These are phyloP conservation scores for Diaporthe citrichinensis DNA, from an alignment of 2,329 filamentous ascomycete species.

Conservation along the genomic window DNA sequence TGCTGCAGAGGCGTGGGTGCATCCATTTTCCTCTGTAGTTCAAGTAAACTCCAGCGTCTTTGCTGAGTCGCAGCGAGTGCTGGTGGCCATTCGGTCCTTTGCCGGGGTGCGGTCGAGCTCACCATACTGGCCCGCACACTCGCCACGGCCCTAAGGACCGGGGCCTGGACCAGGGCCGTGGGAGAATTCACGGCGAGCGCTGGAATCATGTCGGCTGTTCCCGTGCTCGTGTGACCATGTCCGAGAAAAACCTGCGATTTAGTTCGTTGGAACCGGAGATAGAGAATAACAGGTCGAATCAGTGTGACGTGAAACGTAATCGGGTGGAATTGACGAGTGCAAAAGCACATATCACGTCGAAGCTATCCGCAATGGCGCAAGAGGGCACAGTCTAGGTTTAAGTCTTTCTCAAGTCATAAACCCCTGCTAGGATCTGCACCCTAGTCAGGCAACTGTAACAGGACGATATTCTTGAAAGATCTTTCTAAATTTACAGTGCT, in stretches of 20 bases:
- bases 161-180: too few relatives aligned
- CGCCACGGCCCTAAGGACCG: neutral
- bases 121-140: constrained; percentile 3
- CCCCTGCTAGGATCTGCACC: constrained; percentile 19
- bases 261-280: neutral
- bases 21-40: too few relatives aligned
- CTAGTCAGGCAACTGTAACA: neutral
- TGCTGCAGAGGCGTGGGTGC: too few relatives aligned
- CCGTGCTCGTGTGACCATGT: neutral
- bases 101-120: neutral
- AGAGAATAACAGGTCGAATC: neutral
- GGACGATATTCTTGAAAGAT: neutral
- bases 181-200: neutral
- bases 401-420: neutral
- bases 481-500: neutral
- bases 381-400: neutral
- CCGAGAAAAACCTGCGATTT: neutral
- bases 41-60: neutral
- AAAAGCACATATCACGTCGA: constrained; percentile 9
- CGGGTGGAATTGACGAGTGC: neutral
- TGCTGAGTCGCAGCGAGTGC: neutral
- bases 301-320: constrained; percentile 36
- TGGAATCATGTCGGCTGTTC: neutral
- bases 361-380: constrained; percentile 42
- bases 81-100: constrained; percentile 5